Conservation (phyloP, 768 basidiomycete genomes). For the Psilocybe tampanensis region DNA sequence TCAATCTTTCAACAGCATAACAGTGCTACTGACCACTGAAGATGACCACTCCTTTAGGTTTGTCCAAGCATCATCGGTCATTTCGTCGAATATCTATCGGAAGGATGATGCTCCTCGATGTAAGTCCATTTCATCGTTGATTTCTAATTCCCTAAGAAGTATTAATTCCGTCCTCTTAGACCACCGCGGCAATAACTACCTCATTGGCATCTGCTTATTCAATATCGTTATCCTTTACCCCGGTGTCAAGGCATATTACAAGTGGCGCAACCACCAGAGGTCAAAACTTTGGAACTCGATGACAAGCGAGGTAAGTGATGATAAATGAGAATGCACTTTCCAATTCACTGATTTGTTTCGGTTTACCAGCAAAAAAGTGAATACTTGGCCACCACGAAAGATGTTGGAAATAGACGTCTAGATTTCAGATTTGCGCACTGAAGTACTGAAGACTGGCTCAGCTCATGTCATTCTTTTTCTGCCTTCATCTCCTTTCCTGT, state of each 20-base stretch:
- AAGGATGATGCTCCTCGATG: slow-evolving; percentile 59
- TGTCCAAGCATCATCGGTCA: slow-evolving; percentile 34
- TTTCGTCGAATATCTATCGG: slow-evolving; percentile 61
- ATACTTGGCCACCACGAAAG: slow-evolving; percentile 60
- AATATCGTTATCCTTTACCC: slow-evolving; percentile 57
- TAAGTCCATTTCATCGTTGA: slow-evolving; percentile 25
- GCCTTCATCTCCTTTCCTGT: neutral
- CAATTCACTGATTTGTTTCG: neutral
- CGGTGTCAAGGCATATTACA: slow-evolving; percentile 53
- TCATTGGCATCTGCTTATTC: slow-evolving; percentile 55
- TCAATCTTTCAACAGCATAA: neutral
- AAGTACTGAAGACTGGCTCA: too few relatives aligned
- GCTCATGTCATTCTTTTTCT: too few relatives aligned
- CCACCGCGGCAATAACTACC: slow-evolving; percentile 55
- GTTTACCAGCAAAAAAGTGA: slow-evolving; percentile 47
- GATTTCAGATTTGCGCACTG: slow-evolving; percentile 67
- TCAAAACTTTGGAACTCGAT: slow-evolving; percentile 59
- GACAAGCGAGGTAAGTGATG: slow-evolving; percentile 43
- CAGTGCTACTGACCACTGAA: neutral
- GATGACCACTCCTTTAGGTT: slow-evolving; percentile 13
- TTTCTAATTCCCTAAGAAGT: neutral
- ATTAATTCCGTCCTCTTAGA: slow-evolving; percentile 35
- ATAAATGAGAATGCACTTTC: neutral
- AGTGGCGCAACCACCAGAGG: slow-evolving; percentile 58
- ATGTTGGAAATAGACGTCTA: slow-evolving; percentile 61